A percentile compares a stretch with the other conserved stretches of the same genome.
phyloP scores from a whole-genome alignment of 2,329 filamentous ascomycete genomes.

The Epichloe coenophiala region DNA sequence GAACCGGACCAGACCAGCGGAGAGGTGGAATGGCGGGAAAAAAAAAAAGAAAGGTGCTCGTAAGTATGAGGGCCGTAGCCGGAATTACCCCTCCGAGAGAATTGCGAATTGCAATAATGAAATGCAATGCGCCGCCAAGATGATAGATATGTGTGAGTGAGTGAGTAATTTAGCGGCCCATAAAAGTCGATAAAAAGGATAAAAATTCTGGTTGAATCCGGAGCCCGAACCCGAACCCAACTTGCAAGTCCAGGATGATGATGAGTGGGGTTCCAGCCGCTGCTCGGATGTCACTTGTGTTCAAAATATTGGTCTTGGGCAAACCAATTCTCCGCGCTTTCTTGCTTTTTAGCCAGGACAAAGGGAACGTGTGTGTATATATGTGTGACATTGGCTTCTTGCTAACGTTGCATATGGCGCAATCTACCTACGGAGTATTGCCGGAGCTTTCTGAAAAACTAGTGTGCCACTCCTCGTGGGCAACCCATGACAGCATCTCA shows the following conservation, averaged over 20 bases:
- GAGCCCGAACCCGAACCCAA: not conserved
- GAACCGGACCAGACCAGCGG: slow-evolving; percentile 2
- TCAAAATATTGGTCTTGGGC: too few relatives aligned
- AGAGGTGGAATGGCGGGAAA: not conserved
- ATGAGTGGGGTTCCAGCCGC: not conserved
- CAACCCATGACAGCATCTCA: too few relatives aligned
- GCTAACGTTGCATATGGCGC: too few relatives aligned
- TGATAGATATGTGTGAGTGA: not conserved
- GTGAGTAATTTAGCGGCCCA: not conserved
- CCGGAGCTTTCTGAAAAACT: too few relatives aligned
- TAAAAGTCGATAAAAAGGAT: not conserved
- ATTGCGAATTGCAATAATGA: not conserved
- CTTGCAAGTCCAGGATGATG: not conserved
- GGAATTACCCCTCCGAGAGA: not conserved
- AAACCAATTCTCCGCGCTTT: too few relatives aligned
- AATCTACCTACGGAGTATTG: too few relatives aligned
- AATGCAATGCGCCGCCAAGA: not conserved
- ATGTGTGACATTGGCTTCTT: too few relatives aligned
- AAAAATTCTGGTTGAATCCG: not conserved
- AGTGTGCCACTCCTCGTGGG: too few relatives aligned
- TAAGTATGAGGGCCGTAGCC: too few relatives aligned
- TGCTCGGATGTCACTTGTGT: too few relatives aligned
- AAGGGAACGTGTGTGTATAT: too few relatives aligned
- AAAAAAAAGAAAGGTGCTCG: not conserved
- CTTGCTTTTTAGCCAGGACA: too few relatives aligned